phyloP scores from a whole-genome alignment of 805 yeast genomes.

The Scheffersomyces amazonensis region DNA sequence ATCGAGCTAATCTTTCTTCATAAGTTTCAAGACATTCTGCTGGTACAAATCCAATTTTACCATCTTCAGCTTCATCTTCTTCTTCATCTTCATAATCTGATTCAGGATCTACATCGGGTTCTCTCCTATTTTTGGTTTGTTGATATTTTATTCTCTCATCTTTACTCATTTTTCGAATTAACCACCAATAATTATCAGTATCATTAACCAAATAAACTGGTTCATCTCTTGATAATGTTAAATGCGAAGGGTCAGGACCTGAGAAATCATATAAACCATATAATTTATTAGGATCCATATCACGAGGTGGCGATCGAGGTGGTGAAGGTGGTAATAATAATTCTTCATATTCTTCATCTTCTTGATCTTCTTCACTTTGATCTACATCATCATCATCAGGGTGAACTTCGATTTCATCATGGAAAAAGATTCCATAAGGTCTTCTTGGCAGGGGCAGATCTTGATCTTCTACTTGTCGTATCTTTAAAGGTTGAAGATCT shows the following conservation, averaged over 20 bases:
- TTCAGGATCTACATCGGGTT: slow-evolving; percentile 12
- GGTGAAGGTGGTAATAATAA: slow-evolving; percentile 55
- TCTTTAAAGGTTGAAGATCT: not conserved
- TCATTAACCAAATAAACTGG: slow-evolving; percentile 82
- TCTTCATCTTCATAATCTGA: slow-evolving; percentile 11
- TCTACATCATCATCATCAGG: not conserved
- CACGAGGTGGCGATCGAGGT: slow-evolving; percentile 77
- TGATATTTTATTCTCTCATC: slow-evolving; percentile 29
- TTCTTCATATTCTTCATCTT: slow-evolving; percentile 36
- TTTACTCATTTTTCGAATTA: slow-evolving; percentile 51
- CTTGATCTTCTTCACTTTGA: slow-evolving; percentile 7
- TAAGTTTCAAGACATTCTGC: slow-evolving; percentile 94
- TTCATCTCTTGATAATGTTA: slow-evolving; percentile 75
- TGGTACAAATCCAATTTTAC: slow-evolving; percentile 89
- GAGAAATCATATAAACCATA: slow-evolving; percentile 85
- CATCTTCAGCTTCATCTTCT: slow-evolving; percentile 45
- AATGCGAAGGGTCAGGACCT: slow-evolving; percentile 93
- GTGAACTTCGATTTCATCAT: not conserved
- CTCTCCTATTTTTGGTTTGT: slow-evolving; percentile 2
- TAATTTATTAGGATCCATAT: slow-evolving; percentile 75
- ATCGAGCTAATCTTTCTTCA: slow-evolving; percentile 84
- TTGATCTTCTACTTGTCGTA: not conserved
- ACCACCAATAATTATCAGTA: slow-evolving; percentile 96
- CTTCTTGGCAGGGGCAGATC: not conserved
- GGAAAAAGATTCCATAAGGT: slow-evolving; percentile 5